Conservation (phyloP, 345 rosid species). For the Cochlearia excelsa region DNA sequence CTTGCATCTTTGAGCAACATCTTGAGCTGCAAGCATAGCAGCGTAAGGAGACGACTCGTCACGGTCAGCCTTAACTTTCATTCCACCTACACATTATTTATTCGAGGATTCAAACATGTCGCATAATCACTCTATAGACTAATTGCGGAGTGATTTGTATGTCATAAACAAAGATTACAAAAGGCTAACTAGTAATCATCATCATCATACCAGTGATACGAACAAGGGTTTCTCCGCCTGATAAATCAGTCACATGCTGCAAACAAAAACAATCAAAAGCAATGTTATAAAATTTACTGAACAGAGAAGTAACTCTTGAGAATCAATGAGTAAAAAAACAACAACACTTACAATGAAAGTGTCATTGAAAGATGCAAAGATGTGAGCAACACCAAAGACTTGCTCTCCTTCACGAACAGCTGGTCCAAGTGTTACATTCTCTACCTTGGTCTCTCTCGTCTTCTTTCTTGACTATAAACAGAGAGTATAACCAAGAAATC, state of each 20-base stretch:
- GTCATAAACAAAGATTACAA: no score
- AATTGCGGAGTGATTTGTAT: no score
- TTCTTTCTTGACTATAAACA: slow-evolving; percentile 52
- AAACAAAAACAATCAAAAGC: background rate
- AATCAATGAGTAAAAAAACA: background rate
- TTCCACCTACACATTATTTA: slow-evolving; percentile 50
- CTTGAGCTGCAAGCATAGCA: slow-evolving; percentile 53
- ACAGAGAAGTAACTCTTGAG: no score
- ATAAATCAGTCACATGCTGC: slow-evolving; percentile 81
- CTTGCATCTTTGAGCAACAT: slow-evolving; percentile 69
- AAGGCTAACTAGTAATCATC: no score
- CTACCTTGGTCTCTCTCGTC: slow-evolving; percentile 70
- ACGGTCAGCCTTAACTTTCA: slow-evolving; percentile 87
- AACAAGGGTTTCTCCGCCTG: slow-evolving; percentile 79
- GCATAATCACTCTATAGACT: no score
- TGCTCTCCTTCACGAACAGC: slow-evolving; percentile 69
- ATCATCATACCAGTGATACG: slow-evolving; percentile 53
- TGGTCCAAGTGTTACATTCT: slow-evolving; percentile 66
- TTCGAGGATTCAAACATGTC: background rate
- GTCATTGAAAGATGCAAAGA: slow-evolving; percentile 49
- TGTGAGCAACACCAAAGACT: slow-evolving; percentile 56
- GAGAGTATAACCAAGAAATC: background rate
- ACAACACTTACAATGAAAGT: slow-evolving; percentile 56
- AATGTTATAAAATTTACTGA: no score
- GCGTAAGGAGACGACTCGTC: slow-evolving; percentile 50